These are phyloP conservation scores for Schizochytrium sp. DNA, from an alignment of 108 stramenopile species.

Conservation along the genomic window DNA sequence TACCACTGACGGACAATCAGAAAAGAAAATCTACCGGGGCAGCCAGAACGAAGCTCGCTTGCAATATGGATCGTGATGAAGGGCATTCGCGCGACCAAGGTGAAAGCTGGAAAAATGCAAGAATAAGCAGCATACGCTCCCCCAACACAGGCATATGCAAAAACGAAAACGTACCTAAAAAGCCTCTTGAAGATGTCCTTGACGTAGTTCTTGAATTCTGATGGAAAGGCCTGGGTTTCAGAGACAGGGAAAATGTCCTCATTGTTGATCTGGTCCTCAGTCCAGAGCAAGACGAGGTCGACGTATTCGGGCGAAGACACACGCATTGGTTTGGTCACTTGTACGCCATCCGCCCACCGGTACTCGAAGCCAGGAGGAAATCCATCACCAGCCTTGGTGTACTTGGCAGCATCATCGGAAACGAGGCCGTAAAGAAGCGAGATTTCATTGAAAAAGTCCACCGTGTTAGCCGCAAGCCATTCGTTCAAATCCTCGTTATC, in stretches of 20 bases:
- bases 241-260: slow-evolving; percentile 22
- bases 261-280: slow-evolving; percentile 53
- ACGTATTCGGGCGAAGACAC: slow-evolving; percentile 39
- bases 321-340: not conserved
- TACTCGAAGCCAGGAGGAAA: slow-evolving; percentile 34
- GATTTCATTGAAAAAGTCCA: slow-evolving; percentile 57
- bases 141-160: too few species aligned
- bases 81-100: too few species aligned
- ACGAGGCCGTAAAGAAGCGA: slow-evolving; percentile 46
- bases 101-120: too few species aligned
- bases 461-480: slow-evolving; percentile 30
- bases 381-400: slow-evolving; percentile 3
- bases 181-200: slow-evolving; percentile 44
- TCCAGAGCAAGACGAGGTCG: slow-evolving; percentile 47
- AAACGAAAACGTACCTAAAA: slow-evolving; percentile 14
- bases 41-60: too few species aligned
- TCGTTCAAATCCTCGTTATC: slow-evolving; percentile 22
- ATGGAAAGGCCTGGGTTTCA: slow-evolving; percentile 30
- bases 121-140: too few species aligned
- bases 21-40: too few species aligned
- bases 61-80: too few species aligned
- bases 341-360: slow-evolving; percentile 24
- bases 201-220: slow-evolving; percentile 35
- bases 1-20: too few species aligned
- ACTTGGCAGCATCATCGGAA: not conserved